Evolutionary conservation across 73 alveolate species (phyloP).

Genomic region (Breviolum minutum): DNA sequence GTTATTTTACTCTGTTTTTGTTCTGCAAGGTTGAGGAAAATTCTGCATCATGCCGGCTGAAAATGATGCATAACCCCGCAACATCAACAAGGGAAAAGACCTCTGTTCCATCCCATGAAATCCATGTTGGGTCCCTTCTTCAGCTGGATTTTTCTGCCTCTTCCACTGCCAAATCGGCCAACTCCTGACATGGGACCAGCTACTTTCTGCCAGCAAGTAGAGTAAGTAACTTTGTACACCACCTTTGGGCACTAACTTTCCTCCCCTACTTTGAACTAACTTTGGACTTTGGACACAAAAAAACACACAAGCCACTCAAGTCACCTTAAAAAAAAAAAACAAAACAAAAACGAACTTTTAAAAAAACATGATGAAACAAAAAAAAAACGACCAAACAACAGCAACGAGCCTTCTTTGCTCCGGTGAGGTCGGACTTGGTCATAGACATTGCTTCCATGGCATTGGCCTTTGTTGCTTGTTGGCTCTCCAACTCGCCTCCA

Average conservation of each 20-base stretch:
- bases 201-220: no score
- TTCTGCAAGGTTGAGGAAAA: no score
- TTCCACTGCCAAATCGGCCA: slow-evolving; percentile 33
- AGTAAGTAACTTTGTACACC: no score
- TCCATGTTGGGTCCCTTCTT: neutral
- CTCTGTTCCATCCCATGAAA: neutral
- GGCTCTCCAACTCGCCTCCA: slow-evolving; percentile 28
- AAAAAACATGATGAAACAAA: neutral
- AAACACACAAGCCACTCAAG: no score
- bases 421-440: slow-evolving; percentile 37
- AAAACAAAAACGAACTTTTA: no score
- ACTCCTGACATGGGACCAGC: neutral
- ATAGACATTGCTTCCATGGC: slow-evolving; percentile 16
- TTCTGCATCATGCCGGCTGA: no score
- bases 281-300: no score
- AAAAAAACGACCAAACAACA: neutral
- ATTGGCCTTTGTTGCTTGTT: neutral
- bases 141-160: neutral
- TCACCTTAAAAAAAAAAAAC: neutral
- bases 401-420: slow-evolving; percentile 19
- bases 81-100: no score
- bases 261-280: no score
- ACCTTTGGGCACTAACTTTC: no score
- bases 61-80: no score
- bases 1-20: no score